A percentile compares a stretch with the other conserved stretches of the same genome.
These are phyloP conservation scores for Blastomyces parvus DNA, from an alignment of 2,329 filamentous ascomycete genomes.

Conservation along the genomic window DNA sequence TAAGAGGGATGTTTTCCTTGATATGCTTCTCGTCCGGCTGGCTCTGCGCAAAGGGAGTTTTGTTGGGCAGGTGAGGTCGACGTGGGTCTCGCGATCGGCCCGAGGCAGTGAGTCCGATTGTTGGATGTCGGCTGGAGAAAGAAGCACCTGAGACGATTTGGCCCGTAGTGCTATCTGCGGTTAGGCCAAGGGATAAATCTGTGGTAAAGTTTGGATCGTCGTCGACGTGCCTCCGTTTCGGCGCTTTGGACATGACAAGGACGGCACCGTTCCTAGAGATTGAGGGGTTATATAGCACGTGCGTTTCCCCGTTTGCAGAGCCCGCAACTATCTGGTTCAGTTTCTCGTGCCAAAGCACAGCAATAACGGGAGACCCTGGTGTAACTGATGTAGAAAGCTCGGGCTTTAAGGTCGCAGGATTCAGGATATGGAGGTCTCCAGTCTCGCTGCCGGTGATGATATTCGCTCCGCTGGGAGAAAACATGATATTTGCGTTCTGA, in stretches of 20 bases:
- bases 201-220: constrained; percentile 83
- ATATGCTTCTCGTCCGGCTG: constrained; percentile 87
- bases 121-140: constrained; percentile 53
- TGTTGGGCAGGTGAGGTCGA: constrained; percentile 70
- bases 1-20: constrained; percentile 76
- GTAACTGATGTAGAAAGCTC: constrained; percentile 87
- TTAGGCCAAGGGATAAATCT: constrained; percentile 70
- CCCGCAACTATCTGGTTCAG: constrained; percentile 95
- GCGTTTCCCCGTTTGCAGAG: constrained; percentile 81
- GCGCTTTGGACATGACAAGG: constrained; percentile 82
- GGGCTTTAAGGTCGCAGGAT: constrained; percentile 76
- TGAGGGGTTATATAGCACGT: constrained; percentile 82
- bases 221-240: constrained; percentile 91
- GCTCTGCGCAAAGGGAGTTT: constrained; percentile 82
- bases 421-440: constrained; percentile 84
- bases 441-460: constrained; percentile 82
- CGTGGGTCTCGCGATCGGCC: constrained; percentile 70
- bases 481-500: constrained; percentile 76
- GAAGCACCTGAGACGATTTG: constrained; percentile 64
- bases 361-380: constrained; percentile 68
- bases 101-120: constrained; percentile 65
- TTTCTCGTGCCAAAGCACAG: constrained; percentile 83
- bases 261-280: constrained; percentile 73
- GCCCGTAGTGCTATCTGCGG: constrained; percentile 68
- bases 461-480: constrained; percentile 72